Conservation (phyloP, 805 yeast genomes). For the Kodamaea neixiangensis region DNA sequence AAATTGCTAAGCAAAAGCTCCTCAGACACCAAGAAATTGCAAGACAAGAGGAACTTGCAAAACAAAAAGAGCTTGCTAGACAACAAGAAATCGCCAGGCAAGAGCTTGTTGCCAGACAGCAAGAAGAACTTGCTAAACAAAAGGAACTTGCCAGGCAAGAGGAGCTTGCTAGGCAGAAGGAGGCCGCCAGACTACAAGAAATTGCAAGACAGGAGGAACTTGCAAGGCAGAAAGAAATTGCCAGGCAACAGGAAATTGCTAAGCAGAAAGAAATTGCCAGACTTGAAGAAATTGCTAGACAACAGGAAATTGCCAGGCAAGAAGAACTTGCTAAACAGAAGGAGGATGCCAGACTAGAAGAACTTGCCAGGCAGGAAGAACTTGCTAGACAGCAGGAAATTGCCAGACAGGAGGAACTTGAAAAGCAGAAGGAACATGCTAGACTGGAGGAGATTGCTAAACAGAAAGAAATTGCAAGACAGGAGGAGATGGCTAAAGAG, state of each 20-base stretch:
- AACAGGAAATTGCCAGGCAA: neutral
- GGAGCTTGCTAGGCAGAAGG: neutral
- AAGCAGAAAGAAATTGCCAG: neutral
- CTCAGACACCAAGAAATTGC: neutral
- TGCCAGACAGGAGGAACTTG: neutral
- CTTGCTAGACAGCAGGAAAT: too few relatives aligned
- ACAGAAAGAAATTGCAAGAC: neutral
- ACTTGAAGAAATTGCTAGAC: neutral
- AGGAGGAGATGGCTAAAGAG: neutral
- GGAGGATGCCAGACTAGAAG: neutral
- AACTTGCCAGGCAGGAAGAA: neutral
- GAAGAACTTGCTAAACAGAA: neutral
- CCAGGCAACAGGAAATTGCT: neutral
- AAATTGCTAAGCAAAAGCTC: neutral
- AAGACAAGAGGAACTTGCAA: neutral
- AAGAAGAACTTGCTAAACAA: neutral
- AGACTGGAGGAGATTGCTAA: neutral
- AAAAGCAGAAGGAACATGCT: neutral
- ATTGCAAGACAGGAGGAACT: neutral
- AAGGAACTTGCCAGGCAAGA: neutral
- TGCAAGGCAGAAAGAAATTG: neutral
- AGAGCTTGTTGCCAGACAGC: neutral
- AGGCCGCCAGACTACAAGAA: neutral
- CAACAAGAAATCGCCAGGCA: neutral
- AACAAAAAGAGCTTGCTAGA: neutral